Evolutionary conservation across 352 stramenopile genomes (phyloP).

Genomic region (Phytophthora megakarya): DNA sequence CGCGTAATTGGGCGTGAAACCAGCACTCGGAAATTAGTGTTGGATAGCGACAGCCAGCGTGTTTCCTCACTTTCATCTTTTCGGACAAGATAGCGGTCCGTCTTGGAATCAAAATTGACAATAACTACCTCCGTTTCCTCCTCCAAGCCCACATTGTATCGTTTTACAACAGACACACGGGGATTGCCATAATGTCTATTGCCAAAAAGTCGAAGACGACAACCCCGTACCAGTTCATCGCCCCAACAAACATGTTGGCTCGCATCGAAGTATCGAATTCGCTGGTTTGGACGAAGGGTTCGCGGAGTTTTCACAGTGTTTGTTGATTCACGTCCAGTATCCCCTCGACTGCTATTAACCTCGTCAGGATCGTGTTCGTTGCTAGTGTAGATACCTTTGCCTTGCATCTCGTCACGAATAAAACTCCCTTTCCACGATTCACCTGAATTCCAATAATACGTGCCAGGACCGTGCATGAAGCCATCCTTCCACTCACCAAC

Average conservation of each 20-base stretch:
- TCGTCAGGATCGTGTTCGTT: constrained; percentile 17
- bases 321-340: constrained; percentile 25
- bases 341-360: constrained; percentile 13
- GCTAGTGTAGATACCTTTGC: constrained; percentile 57
- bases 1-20: constrained; percentile 39
- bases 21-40: constrained; percentile 52
- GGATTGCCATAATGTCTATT: constrained; percentile 50
- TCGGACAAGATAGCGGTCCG: constrained; percentile 51
- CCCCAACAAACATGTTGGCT: constrained; percentile 75
- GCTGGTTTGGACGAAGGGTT: constrained; percentile 32
- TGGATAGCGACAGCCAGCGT: constrained; percentile 58
- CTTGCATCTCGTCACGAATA: constrained; percentile 64
- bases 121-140: constrained; percentile 58
- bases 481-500: constrained; percentile 59
- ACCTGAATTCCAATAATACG: constrained; percentile 61
- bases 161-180: constrained; percentile 39
- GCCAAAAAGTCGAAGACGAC: constrained; percentile 48
- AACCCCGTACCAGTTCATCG: constrained; percentile 58
- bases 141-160: constrained; percentile 47
- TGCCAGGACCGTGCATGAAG: constrained; percentile 62
- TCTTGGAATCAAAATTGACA: constrained; percentile 45
- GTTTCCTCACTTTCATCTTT: constrained; percentile 47
- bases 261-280: constrained; percentile 58
- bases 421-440: constrained; percentile 67
- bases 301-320: constrained; percentile 10